Evolutionary conservation across 2,329 filamentous ascomycete species (phyloP).

Genomic region (Diaporthe sp.): DNA sequence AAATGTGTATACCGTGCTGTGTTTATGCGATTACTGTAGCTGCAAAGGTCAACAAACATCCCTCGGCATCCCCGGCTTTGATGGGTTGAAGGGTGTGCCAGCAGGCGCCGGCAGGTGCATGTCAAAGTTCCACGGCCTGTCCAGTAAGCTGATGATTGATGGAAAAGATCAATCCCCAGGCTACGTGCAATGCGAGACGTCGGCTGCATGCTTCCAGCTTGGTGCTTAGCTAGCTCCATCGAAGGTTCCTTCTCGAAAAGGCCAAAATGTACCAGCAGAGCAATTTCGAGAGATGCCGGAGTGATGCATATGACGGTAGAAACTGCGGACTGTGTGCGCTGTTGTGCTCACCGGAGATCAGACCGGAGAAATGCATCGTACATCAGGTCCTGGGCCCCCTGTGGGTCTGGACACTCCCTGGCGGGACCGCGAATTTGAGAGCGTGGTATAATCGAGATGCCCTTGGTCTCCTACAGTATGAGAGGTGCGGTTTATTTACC

Average conservation of each 20-base stretch:
- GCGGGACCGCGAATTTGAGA: slow-evolving; percentile 28
- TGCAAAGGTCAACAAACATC: not conserved
- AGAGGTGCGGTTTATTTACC: not conserved
- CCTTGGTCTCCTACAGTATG: not conserved
- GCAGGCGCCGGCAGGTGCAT: slow-evolving; percentile 28
- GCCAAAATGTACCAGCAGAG: not conserved
- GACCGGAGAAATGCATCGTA: slow-evolving; percentile 23
- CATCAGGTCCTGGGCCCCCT: not conserved
- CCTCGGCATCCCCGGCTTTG: slow-evolving; percentile 5
- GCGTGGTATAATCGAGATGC: not conserved
- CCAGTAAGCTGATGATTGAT: slow-evolving; percentile 25
- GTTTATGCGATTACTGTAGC: not conserved
- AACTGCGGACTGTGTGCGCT: not conserved
- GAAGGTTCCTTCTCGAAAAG: not conserved
- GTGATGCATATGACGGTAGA: not conserved
- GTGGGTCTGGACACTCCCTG: slow-evolving; percentile 3
- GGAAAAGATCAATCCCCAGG: not conserved
- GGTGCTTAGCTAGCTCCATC: not conserved
- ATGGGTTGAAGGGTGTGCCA: not conserved
- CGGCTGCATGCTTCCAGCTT: not conserved
- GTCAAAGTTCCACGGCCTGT: slow-evolving; percentile 1
- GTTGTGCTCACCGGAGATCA: not conserved
- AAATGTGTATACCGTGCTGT: slow-evolving; percentile 4
- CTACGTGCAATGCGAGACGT: not conserved
- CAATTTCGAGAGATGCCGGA: not conserved